Percentiles rank a stretch among this genome's conserved stretches.
Evolutionary conservation across 768 basidiomycete species (phyloP).

Genomic region (Suillus clintonianus): DNA sequence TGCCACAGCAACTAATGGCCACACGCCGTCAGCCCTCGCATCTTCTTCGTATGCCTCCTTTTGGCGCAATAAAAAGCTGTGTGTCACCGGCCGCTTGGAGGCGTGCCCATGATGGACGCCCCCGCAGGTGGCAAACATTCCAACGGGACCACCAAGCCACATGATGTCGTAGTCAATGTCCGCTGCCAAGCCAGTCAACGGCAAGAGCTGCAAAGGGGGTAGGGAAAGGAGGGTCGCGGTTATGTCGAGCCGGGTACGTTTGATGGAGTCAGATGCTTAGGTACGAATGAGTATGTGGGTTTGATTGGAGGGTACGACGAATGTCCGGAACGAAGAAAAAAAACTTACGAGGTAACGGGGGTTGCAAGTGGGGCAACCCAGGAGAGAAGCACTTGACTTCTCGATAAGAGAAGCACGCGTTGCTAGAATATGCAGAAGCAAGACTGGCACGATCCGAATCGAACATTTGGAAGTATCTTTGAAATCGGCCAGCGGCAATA

Average conservation of each 20-base stretch:
- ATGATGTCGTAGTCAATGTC: slow-evolving; percentile 31
- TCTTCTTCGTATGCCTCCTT: slow-evolving; percentile 33
- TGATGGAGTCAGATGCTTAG: slow-evolving; percentile 8
- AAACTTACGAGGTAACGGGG: slow-evolving; percentile 18
- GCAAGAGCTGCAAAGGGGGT: slow-evolving; percentile 22
- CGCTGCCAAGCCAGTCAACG: slow-evolving; percentile 3
- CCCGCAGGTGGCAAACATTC: slow-evolving; percentile 31
- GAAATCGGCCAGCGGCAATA: slow-evolving; percentile 6
- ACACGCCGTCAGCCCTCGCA: slow-evolving; percentile 26
- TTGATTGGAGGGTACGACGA: background rate
- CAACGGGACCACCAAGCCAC: slow-evolving; percentile 27
- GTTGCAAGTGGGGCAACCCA: slow-evolving; percentile 2
- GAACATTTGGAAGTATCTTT: slow-evolving; percentile 33
- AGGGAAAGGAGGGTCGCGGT: slow-evolving; percentile 24
- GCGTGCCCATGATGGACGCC: slow-evolving; percentile 7
- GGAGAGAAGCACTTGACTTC: slow-evolving; percentile 13
- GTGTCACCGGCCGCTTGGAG: slow-evolving; percentile 20
- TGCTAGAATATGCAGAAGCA: slow-evolving; percentile 31
- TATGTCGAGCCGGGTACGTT: slow-evolving; percentile 29
- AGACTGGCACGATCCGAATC: slow-evolving; percentile 33
- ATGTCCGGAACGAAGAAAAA: background rate
- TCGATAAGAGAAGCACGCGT: slow-evolving; percentile 34
- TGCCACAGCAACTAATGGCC: slow-evolving; percentile 29
- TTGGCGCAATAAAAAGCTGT: slow-evolving; percentile 31
- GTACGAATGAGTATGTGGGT: background rate